Evolutionary conservation across 306 rosid genomes (phyloP), one percentile per base, ranked within the genome.

Genomic region (Cicer judaicum): DNA sequence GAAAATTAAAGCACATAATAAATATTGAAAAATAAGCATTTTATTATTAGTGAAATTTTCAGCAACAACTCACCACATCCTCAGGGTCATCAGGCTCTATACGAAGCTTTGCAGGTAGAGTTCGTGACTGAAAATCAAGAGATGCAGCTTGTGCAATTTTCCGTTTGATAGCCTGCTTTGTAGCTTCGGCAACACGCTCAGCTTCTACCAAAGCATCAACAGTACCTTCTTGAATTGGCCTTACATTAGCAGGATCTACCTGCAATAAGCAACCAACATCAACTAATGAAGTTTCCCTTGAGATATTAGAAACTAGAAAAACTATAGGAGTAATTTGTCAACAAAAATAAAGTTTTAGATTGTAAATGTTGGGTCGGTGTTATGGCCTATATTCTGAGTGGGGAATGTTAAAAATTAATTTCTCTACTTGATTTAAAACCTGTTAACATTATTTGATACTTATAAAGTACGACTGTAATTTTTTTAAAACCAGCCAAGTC

Each of bases 211-310:
- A 85, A 53, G 99, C 74, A 86, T 92, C 75, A 49, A 90, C 90
- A 79, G 83, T 84, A 41, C 86, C 92, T 85, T 91, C 92, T 88
- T 90, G 85, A 80, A 90, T 77, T 81, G 86, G 83, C 84, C 96
- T 90, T 73, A 94, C 76, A 78, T 94, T 94, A 66, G 86, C 96
- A 83, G 96, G 99, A 82, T 92, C 99, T 65, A 94, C 99, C 99
- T 94, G 84, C 75, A 71, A 81, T 78, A 70, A 80, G 72, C 68
- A 77, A 68, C 50, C 12, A 76, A 46, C 46, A 80, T 36, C 74
- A 63, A 73, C 34, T 53, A 13, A 66, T 14, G 24, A 42, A 15
- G 39, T 61, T 73, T 59, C 64, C 55, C 69, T n/a, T 10, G 55
- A 78, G 64, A 70, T 52, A 47, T 18, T 19, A 12, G 12, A 52